These are phyloP conservation scores for Staphylotrichum longicolle DNA, from an alignment of 495 filamentous ascomycete genomes.

Conservation along the genomic window DNA sequence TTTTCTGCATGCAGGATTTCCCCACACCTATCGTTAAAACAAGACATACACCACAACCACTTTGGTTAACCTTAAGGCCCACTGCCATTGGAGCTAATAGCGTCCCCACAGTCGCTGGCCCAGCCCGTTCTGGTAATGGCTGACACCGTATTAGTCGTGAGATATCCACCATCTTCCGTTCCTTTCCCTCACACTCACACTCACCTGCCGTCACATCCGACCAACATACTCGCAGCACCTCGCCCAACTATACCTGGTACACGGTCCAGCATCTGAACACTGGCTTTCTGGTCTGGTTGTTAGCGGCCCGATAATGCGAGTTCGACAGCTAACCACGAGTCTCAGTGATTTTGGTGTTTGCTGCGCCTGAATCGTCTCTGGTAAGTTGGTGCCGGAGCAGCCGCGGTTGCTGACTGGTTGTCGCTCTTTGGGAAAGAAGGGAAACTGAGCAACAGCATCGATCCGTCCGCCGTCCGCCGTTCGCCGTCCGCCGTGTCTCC, in stretches of 20 bases:
- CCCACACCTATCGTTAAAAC: too few species aligned
- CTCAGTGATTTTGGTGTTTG: conserved; percentile 17
- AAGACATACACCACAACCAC: too few species aligned
- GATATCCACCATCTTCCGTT: conserved; percentile 35
- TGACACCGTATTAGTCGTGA: conserved; percentile 22
- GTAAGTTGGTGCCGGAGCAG: too few species aligned
- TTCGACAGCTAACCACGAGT: conserved; percentile 18
- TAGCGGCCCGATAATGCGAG: conserved; percentile 27
- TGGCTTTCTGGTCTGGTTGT: conserved; percentile 3
- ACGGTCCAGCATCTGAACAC: neutral
- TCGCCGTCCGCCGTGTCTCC: too few species aligned
- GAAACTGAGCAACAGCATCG: too few species aligned
- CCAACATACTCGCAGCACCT: too few species aligned
- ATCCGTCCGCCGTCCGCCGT: too few species aligned
- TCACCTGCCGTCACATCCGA: conserved; percentile 11
- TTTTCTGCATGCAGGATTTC: too few species aligned
- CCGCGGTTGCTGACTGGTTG: too few species aligned
- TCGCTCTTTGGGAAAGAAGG: too few species aligned
- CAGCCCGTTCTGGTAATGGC: conserved; percentile 17
- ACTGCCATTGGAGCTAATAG: conserved; percentile 3
- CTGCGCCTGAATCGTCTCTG: conserved; percentile 19
- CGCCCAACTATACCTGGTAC: neutral
- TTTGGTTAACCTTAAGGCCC: too few species aligned
- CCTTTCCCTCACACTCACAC: conserved; percentile 23
- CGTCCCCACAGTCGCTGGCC: too few species aligned